A percentile compares a stretch with the other conserved stretches of the same genome.
Conservation (phyloP, 2,329 filamentous ascomycete genomes). For the Bipolaris oryzae region DNA sequence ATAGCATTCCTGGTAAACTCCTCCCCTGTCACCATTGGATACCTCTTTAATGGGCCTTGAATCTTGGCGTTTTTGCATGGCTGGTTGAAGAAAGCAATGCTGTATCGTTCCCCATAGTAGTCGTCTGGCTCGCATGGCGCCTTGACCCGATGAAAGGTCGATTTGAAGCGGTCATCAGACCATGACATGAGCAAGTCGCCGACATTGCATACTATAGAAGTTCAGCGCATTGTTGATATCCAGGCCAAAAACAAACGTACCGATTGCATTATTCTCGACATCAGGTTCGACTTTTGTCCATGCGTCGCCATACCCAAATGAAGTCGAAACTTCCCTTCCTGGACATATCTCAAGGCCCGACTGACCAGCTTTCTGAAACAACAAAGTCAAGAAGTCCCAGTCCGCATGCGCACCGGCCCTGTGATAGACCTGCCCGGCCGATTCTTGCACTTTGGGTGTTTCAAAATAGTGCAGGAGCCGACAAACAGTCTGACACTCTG, state of each 20-base stretch:
- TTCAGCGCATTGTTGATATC: background rate
- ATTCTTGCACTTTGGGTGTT: slow-evolving; percentile 44
- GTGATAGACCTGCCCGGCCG: slow-evolving; percentile 55
- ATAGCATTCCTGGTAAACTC: slow-evolving; percentile 66
- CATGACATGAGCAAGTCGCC: slow-evolving; percentile 71
- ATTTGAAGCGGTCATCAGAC: slow-evolving; percentile 71
- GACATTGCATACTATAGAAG: slow-evolving; percentile 66
- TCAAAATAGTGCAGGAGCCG: slow-evolving; percentile 62
- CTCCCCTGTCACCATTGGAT: slow-evolving; percentile 64
- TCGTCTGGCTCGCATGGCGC: slow-evolving; percentile 61
- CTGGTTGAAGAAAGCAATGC: slow-evolving; percentile 71
- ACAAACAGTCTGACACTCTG: slow-evolving; percentile 60
- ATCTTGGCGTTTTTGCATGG: slow-evolving; percentile 64
- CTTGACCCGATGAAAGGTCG: slow-evolving; percentile 68
- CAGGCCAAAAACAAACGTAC: slow-evolving; percentile 6
- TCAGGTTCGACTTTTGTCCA: slow-evolving; percentile 66
- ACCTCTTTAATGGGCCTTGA: slow-evolving; percentile 67
- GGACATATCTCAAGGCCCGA: slow-evolving; percentile 69
- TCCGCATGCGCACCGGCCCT: slow-evolving; percentile 68
- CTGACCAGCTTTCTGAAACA: slow-evolving; percentile 67
- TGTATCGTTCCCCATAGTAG: slow-evolving; percentile 66
- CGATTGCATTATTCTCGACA: slow-evolving; percentile 22
- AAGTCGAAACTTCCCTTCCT: slow-evolving; percentile 64
- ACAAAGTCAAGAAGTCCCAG: slow-evolving; percentile 67
- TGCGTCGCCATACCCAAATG: slow-evolving; percentile 63